Evolutionary conservation across 2,329 filamentous ascomycete species (phyloP), one percentile per base, ranked within the genome.

Genomic region (Aspergillus fumigatus): DNA sequence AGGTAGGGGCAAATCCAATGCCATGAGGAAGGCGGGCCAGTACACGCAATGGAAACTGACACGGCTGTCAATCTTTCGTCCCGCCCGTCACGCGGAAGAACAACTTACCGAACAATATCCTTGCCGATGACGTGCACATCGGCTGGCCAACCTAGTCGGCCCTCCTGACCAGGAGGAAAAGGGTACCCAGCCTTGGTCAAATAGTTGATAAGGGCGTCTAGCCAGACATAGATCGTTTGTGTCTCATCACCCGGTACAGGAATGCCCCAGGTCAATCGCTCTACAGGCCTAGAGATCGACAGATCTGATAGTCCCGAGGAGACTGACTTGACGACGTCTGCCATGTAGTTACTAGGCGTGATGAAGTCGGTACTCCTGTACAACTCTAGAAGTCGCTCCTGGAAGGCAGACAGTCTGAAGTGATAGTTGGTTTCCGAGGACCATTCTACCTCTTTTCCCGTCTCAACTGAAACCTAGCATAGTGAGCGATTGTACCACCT

Each of bases 141-240:
- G 8, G 91, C 90, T 4, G 94, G 94, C 93, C 94, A 99, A 25
- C 89, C 86, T 51, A 82, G 82, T 21, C 76, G 77, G 14, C 79
- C 72, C 58, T 88, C 84, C 3, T 81, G 77, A 1, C 85, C 85
- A 0, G 89, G 87, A 0, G 85, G 91, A 35, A 75, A 75, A 0
- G 91, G 91, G 69, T 95, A 97, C 14, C 93, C 92, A 1, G 91
- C 84, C 60, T 88, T 90, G 17, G 92, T 96, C 52, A 94, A 77
- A 71, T 99, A 99, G 73, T 97, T 99, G 67, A 97, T 82, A 29
- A 99, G 83, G 1, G 94, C 94, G 75, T 99, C 95, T 0, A 99
- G 83, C 94, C 94, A 99, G 32, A 99, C 95, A 68, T 99, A 99
- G 56, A 99, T 93, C 2, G 92, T 97, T 74, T 97, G 94, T 19